Evolutionary conservation across 345 rosid species (phyloP).

Genomic region (Citrus unshiu): DNA sequence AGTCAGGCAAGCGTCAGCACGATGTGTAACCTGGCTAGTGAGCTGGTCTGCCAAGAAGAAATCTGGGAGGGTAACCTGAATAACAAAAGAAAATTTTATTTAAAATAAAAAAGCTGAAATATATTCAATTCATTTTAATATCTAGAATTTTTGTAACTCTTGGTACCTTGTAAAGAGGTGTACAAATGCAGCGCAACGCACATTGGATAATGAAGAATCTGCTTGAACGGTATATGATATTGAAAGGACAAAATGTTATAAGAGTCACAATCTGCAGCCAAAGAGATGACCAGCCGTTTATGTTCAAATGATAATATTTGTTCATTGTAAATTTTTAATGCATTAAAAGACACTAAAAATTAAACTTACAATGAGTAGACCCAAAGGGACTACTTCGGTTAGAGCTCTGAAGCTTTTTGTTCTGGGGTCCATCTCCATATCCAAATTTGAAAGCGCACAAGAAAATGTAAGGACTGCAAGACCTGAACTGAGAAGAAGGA

Average conservation of each 20-base stretch:
- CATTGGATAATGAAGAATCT: constrained; percentile 53
- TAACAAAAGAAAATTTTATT: not conserved
- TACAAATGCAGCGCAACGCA: constrained; percentile 43
- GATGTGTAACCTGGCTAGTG: constrained; percentile 64
- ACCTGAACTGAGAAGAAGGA: constrained; percentile 46
- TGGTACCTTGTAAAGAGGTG: constrained; percentile 76
- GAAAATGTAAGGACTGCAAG: constrained; percentile 54
- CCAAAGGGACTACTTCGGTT: constrained; percentile 68
- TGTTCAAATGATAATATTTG: not conserved
- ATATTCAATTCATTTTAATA: not conserved
- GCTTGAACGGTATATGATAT: constrained; percentile 58
- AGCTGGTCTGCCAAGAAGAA: constrained; percentile 88
- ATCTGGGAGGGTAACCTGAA: constrained; percentile 75
- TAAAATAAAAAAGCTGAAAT: not conserved
- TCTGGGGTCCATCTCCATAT: constrained; percentile 80
- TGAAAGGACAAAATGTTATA: constrained; percentile 55
- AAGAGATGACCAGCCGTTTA: not conserved
- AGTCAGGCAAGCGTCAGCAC: not conserved
- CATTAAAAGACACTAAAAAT: not conserved
- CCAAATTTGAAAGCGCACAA: constrained; percentile 59
- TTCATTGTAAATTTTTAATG: not conserved
- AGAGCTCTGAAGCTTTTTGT: constrained; percentile 51
- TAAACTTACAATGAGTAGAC: constrained; percentile 49
- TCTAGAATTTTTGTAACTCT: not conserved
- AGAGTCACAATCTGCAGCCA: constrained; percentile 45